Evolutionary conservation across 139 green algal species (phyloP).

Genomic region (Deuterostichococcus epilithicus): DNA sequence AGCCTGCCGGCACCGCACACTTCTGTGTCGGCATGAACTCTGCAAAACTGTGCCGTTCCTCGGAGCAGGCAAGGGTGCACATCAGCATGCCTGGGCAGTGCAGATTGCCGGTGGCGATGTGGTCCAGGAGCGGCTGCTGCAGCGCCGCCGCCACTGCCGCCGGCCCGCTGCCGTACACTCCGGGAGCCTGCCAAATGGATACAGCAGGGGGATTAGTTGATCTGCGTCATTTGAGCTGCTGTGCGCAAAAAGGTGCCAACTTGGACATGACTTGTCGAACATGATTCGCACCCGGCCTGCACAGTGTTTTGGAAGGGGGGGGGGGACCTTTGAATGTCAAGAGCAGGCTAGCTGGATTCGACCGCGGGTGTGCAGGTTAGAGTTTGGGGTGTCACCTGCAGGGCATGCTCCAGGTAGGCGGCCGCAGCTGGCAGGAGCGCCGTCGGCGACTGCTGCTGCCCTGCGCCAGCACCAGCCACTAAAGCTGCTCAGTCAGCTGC

Average conservation of each 20-base stretch:
- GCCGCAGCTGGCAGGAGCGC: constrained; percentile 19
- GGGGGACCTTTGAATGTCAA: not conserved
- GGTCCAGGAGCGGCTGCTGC: not conserved
- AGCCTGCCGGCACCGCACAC: too few relatives aligned
- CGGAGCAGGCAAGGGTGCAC: constrained; percentile 9
- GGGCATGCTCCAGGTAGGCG: constrained; percentile 18
- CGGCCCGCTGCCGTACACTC: constrained; percentile 8
- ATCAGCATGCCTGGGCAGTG: not conserved
- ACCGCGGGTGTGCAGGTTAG: too few relatives aligned
- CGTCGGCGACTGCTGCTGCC: constrained; percentile 13
- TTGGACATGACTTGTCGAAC: too few relatives aligned
- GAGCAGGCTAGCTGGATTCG: too few relatives aligned
- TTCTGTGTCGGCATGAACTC: too few relatives aligned
- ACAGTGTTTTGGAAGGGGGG: too few relatives aligned
- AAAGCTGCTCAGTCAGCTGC: too few relatives aligned
- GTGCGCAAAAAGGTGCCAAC: too few relatives aligned
- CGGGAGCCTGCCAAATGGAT: not conserved
- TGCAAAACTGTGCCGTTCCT: too few relatives aligned
- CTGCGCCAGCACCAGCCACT: not conserved
- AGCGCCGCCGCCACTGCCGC: not conserved
- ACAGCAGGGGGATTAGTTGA: too few relatives aligned
- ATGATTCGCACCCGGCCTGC: too few relatives aligned
- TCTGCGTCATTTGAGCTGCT: not conserved
- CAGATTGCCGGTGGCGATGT: not conserved
- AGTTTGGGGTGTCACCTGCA: not conserved